Base-by-base conservation (phyloP, 352 stramenopile genomes). In the Phytophthora hibernalis region DNA sequence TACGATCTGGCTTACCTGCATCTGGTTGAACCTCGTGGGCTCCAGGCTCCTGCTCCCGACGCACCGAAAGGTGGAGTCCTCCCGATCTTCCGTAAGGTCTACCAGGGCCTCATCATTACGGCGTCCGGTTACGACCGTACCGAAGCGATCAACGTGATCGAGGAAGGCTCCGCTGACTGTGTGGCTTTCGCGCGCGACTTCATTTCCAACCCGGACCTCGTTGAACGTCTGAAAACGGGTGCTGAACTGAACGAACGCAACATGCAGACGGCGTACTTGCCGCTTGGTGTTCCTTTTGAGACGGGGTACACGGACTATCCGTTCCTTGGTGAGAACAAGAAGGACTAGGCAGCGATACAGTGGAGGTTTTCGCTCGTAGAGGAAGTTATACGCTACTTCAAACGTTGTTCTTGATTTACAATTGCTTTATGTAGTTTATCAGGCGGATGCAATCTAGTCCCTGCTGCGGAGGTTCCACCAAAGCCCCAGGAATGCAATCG, bases 151-250 rank as follows among this genome's bases (percentile, higher is more conserved):
- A 48, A 69, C 26, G 63, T 68, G 11, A 55, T 87, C 5, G 59
- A 71, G 11, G 60, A 76, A 18, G 72, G 72, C 4, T 22, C 58
- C 2, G 70, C 61, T 8, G 73, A 82, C 38, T 53, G 61, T 13
- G 70, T 85, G 10, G 76, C 72, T 12, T 86, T 77, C 55, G 72
- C 65, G 7, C 73, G 67, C 5, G 62, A 75, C 52, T 87, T 82
- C 59, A 85, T 87, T 52, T 70, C 76, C 15, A 87, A 83, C 54
- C 79, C 79, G 15, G 74, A 85, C 45, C 55, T 87, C 31, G 66
- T 81, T 20, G 40, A 74, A 11, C 66, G 76, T n/a, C 56, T 87
- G 8, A 33, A 61, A 42, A 22, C 61, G 24, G 54, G 45, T 30
- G 50, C 64, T 6, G 53, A 73, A 12, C 48, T 83, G 12, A 82